Evolutionary conservation across 768 basidiomycete genomes (phyloP), one percentile per base, ranked within the genome.

Genomic region (Xerocomus spinulosus): DNA sequence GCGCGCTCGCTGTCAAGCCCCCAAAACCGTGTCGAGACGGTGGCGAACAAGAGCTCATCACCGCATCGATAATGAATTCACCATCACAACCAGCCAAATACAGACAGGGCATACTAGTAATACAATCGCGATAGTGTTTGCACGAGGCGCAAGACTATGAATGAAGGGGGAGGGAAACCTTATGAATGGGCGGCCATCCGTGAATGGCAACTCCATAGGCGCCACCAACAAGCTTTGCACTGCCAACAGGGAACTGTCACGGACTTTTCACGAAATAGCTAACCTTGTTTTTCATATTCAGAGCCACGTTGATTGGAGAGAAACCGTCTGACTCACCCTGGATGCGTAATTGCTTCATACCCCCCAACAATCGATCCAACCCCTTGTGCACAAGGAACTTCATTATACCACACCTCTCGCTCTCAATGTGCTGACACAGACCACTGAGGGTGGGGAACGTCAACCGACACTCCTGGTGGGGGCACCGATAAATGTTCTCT

Each of bases 361-460:
- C 17, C 2, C 58, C 46, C 9, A 68, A 18, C 42, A 80, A 35
- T 0, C 48, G 28, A 23, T 75, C 62, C 68, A 82, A 66, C 1
- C 65, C 61, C 8, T 61, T 58, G 42, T 69, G 62, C 20, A 78
- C 76, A 58, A 81, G 23, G 38, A 40, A 39, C 24, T 25, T 25
- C 29, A 61, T 47, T 18, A 85, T 75, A 0, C 78, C 79, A 60
- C 85, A 87, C 23, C 52, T 64, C 53, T 76, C 78, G 57, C 79
- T 81, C 69, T 86, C 83, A 26, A 86, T 73, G 60, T 87, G 83
- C 65, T 81, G 42, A 36, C 75, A 76, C 44, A 87, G 62, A 4
- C 58, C 81, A 46, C 83, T 84, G 26, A 86, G 70, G 13, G 79
- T 74, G 7, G 43, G 51, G 57, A 82, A 85, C 26, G 63, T 59